Base-by-base conservation (phyloP, 768 basidiomycete genomes). In the Trametes cingulata region DNA sequence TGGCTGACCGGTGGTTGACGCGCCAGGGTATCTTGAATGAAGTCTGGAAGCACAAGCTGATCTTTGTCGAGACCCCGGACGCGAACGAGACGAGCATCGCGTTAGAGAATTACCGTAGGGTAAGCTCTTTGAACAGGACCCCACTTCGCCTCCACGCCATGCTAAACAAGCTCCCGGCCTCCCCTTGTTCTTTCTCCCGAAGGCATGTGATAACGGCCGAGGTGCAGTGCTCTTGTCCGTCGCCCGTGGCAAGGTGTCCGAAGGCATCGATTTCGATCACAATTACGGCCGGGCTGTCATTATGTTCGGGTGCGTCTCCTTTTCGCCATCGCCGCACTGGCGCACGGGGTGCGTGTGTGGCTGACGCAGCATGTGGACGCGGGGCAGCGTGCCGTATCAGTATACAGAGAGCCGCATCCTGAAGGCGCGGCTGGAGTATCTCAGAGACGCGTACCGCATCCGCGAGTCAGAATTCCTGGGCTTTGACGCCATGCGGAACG, bases 231-330 rank as follows among this genome's bases (percentile, higher is more conserved):
- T 99, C 29, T 80, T 99, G 40, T 98, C 97, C 22, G 97, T 99
- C 35, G 97, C 97, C 27, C 87, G 97, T 78, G 97, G 97, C 3
- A 99, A 99, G 73, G 97, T 99, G 0, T 98, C 97, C 0, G 97
- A 99, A 75, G 97, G 97, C n/a, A 99, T 99, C 68, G 97, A 99
- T 85, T 99, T 99, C 69, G 97, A 99, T 72, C 97, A 99, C 75
- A 98, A 99, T 72, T 99, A 98, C 71, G 97, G 97, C 1, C 85
- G 97, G 50, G 97, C 97, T 66, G 95, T 98, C 71, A 94, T 99
- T 72, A 98, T 99, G 97, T 98, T 99, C 77, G 97, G 97, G 93
- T 94, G 72, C 55, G 82, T 72, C 73, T 67, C 10, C 69, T 49
- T 8, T 20, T 46, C 12, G 14, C 33, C 41, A 20, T 24, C 36